These are phyloP conservation scores for Hypholoma sublateritium DNA, from an alignment of 768 basidiomycete species.

Conservation along the genomic window DNA sequence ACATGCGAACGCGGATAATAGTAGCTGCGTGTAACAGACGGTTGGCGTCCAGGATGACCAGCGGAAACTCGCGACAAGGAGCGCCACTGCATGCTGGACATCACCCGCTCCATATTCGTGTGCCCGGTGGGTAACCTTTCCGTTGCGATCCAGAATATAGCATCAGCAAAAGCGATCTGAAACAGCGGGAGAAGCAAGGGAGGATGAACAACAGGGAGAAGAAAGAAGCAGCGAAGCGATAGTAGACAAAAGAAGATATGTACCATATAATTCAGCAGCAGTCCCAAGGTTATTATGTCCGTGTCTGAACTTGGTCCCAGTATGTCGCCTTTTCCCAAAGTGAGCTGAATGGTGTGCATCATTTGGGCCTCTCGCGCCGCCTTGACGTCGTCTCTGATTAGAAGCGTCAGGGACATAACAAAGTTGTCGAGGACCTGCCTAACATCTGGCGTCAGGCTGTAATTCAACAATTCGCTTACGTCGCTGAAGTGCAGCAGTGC, in stretches of 20 bases:
- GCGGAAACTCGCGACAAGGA: conserved; percentile 56
- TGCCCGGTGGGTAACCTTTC: conserved; percentile 57
- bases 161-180: conserved; percentile 8
- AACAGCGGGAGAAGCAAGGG: conserved; percentile 13
- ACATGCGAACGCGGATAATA: conserved; percentile 62
- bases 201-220: neutral
- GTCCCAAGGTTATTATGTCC: conserved; percentile 63
- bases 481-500: conserved; percentile 50
- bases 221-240: conserved; percentile 1
- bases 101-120: conserved; percentile 66
- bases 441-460: conserved; percentile 50
- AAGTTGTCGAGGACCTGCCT: conserved; percentile 62
- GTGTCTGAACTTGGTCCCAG: conserved; percentile 59
- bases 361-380: conserved; percentile 69
- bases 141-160: conserved; percentile 1
- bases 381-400: conserved; percentile 71
- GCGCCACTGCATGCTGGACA: conserved; percentile 45
- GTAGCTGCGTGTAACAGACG: conserved; percentile 67
- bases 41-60: conserved; percentile 64
- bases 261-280: conserved; percentile 64
- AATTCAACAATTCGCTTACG: conserved; percentile 51
- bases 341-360: conserved; percentile 61
- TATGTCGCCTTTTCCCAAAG: conserved; percentile 56
- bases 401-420: conserved; percentile 54
- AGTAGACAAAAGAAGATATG: conserved; percentile 17